Base-by-base conservation (phyloP, 176 grass and related monocot genomes). In the Rhipidocladum racemiflorum region DNA sequence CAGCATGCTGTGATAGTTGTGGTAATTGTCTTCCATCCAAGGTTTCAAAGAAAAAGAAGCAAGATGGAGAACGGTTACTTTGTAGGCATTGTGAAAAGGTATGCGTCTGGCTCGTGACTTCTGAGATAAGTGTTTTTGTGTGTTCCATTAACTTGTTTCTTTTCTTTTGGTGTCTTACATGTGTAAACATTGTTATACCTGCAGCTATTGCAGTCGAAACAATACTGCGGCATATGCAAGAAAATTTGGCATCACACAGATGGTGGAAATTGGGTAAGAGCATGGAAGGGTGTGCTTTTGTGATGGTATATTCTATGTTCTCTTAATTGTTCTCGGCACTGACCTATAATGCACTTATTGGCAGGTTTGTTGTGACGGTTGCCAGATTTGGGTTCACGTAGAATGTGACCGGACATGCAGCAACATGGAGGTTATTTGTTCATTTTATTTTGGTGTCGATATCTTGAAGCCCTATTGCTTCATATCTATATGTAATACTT, bases 181-280 rank as follows among this genome's bases (percentile, higher is more conserved):
- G 34, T 72, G 30, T 79, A 74, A 72, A 48, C 35, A 49, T 82
- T 86, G 56, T 70, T 34, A 10, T 40, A 18, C 51, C 15, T 89
- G 80, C 90, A 99, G 96, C 83, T 99, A 72, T 85, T 93, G 62
- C 86, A 91, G 72, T 92, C 87, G 8, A 99, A 92, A n/a, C 96
- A 92, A 24, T 95, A 99, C 59, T 99, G 96, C 81, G 92, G 96
- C 61, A 92, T 99, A 73, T 99, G 96, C 80, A 94, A 91, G 90
- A 93, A 91, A 85, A 92, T 99, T 68, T 99, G 96, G 96, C 91
- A 95, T 38, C 90, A 94, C 61, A 99, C 96, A 10, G 96, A 99
- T 86, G 90, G 90, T 77, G 96, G 92, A 71, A 91, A 89, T 80
- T 99, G 89, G 91, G 96, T 98, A 93, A 87, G 87, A 84, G 62